Conservation (phyloP, 345 rosid genomes). For the Stellera chamaejasme region DNA sequence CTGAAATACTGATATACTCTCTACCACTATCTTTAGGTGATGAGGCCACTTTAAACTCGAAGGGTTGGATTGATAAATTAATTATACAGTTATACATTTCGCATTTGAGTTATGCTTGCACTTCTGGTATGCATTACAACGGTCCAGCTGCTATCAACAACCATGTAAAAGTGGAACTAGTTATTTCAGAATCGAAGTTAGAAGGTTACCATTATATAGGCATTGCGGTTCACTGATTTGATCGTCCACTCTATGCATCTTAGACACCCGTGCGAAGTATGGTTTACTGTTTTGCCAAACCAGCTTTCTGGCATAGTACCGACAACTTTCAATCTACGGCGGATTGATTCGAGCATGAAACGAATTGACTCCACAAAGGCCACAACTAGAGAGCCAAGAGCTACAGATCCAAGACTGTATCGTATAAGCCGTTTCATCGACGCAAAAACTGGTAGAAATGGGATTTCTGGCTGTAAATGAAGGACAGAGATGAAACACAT, state of each 20-base stretch:
- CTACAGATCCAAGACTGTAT: constrained; percentile 89
- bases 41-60: too few species aligned
- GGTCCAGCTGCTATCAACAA: too few species aligned
- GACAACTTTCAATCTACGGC: constrained; percentile 61
- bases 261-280: constrained; percentile 53
- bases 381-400: constrained; percentile 83
- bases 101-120: too few species aligned
- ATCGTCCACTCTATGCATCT: constrained; percentile 70
- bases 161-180: not conserved
- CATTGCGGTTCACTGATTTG: constrained; percentile 86
- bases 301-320: constrained; percentile 50
- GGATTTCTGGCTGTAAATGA: constrained; percentile 72
- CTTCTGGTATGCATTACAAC: too few species aligned
- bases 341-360: constrained; percentile 82
- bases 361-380: constrained; percentile 89
- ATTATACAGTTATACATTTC: too few species aligned
- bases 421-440: constrained; percentile 87
- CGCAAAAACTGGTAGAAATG: constrained; percentile 91
- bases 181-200: not conserved
- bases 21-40: too few species aligned
- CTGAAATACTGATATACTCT: too few species aligned
- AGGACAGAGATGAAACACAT: constrained; percentile 6
- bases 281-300: constrained; percentile 43
- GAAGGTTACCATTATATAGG: constrained; percentile 82
- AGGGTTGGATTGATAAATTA: too few species aligned